Evolutionary conservation across 345 rosid genomes (phyloP), one percentile per base, ranked within the genome.

Genomic region (Linum lewisii): DNA sequence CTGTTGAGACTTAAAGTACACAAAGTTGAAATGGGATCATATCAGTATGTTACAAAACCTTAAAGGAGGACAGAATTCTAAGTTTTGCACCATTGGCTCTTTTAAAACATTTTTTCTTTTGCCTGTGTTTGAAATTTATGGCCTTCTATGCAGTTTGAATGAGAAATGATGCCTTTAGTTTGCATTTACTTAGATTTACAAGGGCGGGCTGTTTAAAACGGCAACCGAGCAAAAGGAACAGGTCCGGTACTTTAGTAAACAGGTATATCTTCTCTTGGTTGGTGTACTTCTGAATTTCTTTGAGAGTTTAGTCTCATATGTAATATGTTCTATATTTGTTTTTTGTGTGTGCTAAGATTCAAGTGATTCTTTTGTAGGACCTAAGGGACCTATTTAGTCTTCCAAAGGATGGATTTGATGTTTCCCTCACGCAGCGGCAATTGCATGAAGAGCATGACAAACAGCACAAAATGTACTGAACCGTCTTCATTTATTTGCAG

Each of bases 191-290:
- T 69, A 93, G 99, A 82, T 93, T 57, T 93, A 60, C 77, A 93
- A 93, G 74, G 97, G 97, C n/a, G 90, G 99, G 16, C 69, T 93
- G 69, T 93, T 89, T 72, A 93, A 84, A 80, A 76, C 88, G 67
- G 99, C 97, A 56, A 93, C 99, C 24, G 99, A 93, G 69, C 94
- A 83, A 70, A 93, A 89, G 72, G 99, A 89, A 72, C 99, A 93
- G 72, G 85, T 84, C 63, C 94, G 99, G 59, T 89, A 93, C 69
- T 93, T 93, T 51, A 85, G 95, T 70, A 88, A 89, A 60, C 94
- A 85, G 95, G 95, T 85, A 47, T n/a, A 32, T 53, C 37, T 42
- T n/a, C 37, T 23, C 59, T 29, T 51, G 21, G 38, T 14, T 29
- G 66, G 49, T 36, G 65, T 62, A 18, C 15, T 65, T 44, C 58